A percentile compares a stretch with the other conserved stretches of the same genome.
Conservation (phyloP, 2,329 filamentous ascomycete species). For the Penicillium sp. region DNA sequence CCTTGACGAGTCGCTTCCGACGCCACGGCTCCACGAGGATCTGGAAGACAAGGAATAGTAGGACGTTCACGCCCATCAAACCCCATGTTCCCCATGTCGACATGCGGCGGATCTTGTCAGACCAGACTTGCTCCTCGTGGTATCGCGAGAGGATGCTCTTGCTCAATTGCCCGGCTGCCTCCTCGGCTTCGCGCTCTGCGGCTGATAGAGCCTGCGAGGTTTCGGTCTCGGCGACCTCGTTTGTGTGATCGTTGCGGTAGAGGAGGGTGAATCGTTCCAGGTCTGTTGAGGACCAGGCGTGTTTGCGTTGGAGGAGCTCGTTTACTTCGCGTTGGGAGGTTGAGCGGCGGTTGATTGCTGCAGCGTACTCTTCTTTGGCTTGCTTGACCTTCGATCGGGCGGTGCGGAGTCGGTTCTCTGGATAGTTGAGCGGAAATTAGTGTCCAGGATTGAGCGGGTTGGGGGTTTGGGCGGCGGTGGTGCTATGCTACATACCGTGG, state of each 20-base stretch:
- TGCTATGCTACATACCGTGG: slow-evolving; percentile 50
- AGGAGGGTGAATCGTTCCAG: slow-evolving; percentile 92
- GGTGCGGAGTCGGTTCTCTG: slow-evolving; percentile 52
- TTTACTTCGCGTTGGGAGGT: slow-evolving; percentile 93
- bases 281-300: slow-evolving; percentile 82
- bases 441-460: neutral
- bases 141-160: slow-evolving; percentile 85
- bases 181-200: slow-evolving; percentile 77
- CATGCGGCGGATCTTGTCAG: slow-evolving; percentile 91
- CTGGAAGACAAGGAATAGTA: slow-evolving; percentile 82
- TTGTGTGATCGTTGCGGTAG: slow-evolving; percentile 87
- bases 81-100: slow-evolving; percentile 99
- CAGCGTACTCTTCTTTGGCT: slow-evolving; percentile 73
- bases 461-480: too few species aligned
- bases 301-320: slow-evolving; percentile 86
- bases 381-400: slow-evolving; percentile 65
- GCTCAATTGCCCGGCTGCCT: slow-evolving; percentile 71
- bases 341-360: slow-evolving; percentile 79
- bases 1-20: slow-evolving; percentile 72
- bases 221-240: slow-evolving; percentile 76
- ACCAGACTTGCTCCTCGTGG: slow-evolving; percentile 99
- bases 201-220: slow-evolving; percentile 70
- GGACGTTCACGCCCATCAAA: slow-evolving; percentile 92
- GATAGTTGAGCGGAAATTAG: neutral
- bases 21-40: slow-evolving; percentile 93